phyloP scores from a whole-genome alignment of 148 eudicot species.

The Nepenthes gracilis region DNA sequence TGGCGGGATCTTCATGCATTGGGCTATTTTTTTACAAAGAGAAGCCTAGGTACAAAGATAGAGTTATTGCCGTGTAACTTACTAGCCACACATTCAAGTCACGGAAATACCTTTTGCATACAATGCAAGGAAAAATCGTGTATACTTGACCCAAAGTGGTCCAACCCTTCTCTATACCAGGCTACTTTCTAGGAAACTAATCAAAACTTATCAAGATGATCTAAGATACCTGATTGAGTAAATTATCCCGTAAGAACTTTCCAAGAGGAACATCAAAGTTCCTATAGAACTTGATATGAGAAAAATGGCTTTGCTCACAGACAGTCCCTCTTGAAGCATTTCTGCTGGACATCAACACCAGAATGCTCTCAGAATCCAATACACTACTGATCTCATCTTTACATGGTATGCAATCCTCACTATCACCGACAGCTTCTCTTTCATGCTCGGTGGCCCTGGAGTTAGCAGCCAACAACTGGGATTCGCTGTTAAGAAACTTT shows the following conservation, averaged over 20 bases:
- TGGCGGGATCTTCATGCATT: too few species aligned
- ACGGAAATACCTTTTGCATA: too few species aligned
- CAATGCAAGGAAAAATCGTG: too few species aligned
- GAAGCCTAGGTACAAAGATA: too few species aligned
- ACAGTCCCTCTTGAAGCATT: slow-evolving; percentile 62
- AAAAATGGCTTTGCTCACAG: slow-evolving; percentile 84
- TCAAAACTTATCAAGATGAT: not conserved
- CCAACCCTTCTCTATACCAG: too few species aligned
- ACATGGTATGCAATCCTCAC: slow-evolving; percentile 26
- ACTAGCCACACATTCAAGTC: too few species aligned
- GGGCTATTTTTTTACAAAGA: too few species aligned
- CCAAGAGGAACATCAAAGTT: slow-evolving; percentile 85
- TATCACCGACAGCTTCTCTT: slow-evolving; percentile 17
- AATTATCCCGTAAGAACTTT: slow-evolving; percentile 65
- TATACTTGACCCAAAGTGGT: too few species aligned
- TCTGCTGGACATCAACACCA: slow-evolving; percentile 75
- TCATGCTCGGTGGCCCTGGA: slow-evolving; percentile 13
- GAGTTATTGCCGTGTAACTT: too few species aligned
- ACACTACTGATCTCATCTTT: slow-evolving; percentile 51
- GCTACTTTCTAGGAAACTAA: too few species aligned
- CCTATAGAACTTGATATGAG: slow-evolving; percentile 86
- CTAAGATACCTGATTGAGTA: slow-evolving; percentile 68
- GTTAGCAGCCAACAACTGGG: slow-evolving; percentile 6
- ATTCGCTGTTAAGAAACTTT: slow-evolving; percentile 14
- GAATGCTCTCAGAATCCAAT: slow-evolving; percentile 84